Evolutionary conservation across 2,329 filamentous ascomycete genomes (phyloP), one percentile per base, ranked within the genome.

Genomic region (Chaetomiaceae sp.): DNA sequence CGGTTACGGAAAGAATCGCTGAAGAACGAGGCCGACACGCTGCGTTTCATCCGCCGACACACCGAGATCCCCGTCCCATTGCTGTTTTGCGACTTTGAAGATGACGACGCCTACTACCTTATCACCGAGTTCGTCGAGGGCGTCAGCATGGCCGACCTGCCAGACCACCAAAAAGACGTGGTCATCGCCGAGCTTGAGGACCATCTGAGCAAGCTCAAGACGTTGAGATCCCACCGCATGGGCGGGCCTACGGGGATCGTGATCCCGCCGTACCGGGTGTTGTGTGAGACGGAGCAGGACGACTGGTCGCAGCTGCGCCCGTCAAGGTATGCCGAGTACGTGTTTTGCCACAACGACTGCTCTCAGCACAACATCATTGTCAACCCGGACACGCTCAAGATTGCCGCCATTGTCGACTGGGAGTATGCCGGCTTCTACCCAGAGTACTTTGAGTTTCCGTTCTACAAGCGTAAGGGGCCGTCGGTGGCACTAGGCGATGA

Each of bases 171-270:
- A 34, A 65, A 64, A 51, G 44, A 37, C 2, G 53, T 61, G 2
- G 64, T 69, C n/a, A 43, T 46, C 5, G 21, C 59, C 23, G 66
- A 69, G 56, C 47, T 56, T 20, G 37, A 48, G 16, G 43, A 10
- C 36, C 60, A 69, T 36, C 41, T 62, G 0, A 56, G 51, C n/a
- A 64, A 51, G 38, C 61, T 70, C 25, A 59, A 62, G 29, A 53
- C 57, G 5, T 48, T 69, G n/a, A 59, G 48, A 27, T 69, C 67
- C 9, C 48, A 58, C 32, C 50, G 51, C 4, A 53, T 65, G 36
- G 66, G 66, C 9, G 66, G 65, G 20, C 66, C 66, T n/a, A 61
- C 62, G 13, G 66, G 65, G 2, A 61, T 65, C 42, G 60, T 67
- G 11, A 60, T 68, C n/a, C 64, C 64, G 9, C 65, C 67, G 1